phyloP scores from a whole-genome alignment of 2,329 filamentous ascomycete species.

The Paecilomyces sp. region DNA sequence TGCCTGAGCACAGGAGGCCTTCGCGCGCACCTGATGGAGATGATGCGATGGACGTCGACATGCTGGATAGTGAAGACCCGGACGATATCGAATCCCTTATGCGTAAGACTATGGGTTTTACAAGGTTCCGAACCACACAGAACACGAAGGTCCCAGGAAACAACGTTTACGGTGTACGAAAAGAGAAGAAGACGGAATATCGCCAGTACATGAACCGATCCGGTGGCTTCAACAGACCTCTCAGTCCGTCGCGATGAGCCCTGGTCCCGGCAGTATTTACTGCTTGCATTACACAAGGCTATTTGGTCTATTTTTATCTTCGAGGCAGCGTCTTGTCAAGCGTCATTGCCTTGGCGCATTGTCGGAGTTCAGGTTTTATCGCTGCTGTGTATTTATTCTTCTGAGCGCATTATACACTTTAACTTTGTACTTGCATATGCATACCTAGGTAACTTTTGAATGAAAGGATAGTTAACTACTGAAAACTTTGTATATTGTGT shows the following conservation, averaged over 20 bases:
- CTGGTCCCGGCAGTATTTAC: background rate
- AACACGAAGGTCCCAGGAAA: constrained; percentile 85
- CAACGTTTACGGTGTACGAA: constrained; percentile 70
- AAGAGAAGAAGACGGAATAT: constrained; percentile 92
- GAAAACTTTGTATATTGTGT: background rate
- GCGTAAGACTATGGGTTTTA: constrained; percentile 85
- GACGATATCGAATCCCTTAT: constrained; percentile 62
- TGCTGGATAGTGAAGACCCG: constrained; percentile 16
- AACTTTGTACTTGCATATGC: constrained; percentile 3
- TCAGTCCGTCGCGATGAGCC: constrained; percentile 37
- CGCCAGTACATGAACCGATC: constrained; percentile 79
- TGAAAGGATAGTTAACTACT: background rate
- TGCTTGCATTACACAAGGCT: background rate
- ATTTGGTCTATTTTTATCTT: background rate
- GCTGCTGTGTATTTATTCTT: background rate
- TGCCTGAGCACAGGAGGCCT: constrained; percentile 11
- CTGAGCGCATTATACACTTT: constrained; percentile 1
- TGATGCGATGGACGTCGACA: constrained; percentile 17
- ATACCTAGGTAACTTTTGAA: constrained; percentile 1
- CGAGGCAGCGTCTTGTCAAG: constrained; percentile 5
- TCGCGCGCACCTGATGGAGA: constrained; percentile 22
- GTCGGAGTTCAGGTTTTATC: constrained; percentile 18
- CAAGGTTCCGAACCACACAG: constrained; percentile 78
- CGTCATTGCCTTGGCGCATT: constrained; percentile 19
- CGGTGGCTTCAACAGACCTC: constrained; percentile 44